Evolutionary conservation across 805 yeast genomes (phyloP).

Genomic region (Helenozyma baotianmanensis): DNA sequence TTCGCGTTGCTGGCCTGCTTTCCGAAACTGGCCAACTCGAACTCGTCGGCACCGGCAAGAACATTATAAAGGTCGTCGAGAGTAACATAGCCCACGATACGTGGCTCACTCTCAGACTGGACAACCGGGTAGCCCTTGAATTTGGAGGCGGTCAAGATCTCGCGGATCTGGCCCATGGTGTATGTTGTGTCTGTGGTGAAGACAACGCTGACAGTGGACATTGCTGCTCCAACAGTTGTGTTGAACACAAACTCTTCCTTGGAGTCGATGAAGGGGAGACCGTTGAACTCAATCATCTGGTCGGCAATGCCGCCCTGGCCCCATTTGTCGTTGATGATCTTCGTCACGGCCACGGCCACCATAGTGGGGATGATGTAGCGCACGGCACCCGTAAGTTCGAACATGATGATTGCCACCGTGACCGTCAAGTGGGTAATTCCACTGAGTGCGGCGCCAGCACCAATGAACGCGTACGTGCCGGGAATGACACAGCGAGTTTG

Average conservation of each 20-base stretch:
- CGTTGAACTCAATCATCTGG: constrained; percentile 85
- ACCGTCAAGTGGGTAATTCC: constrained; percentile 93
- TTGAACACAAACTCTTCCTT: constrained; percentile 61
- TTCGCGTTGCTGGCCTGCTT: constrained; percentile 7
- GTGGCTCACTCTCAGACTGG: constrained; percentile 29
- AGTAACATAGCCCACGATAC: constrained; percentile 43
- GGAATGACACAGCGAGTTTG: constrained; percentile 68
- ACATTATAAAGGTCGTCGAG: constrained; percentile 36
- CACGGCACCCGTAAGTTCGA: constrained; percentile 93
- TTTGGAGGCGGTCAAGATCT: constrained; percentile 27
- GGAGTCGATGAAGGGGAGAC: constrained; percentile 73
- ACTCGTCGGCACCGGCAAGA: constrained; percentile 13
- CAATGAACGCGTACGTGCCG: constrained; percentile 92
- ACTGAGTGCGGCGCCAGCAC: constrained; percentile 92
- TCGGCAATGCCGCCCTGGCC: constrained; percentile 91
- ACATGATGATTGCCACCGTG: constrained; percentile 92
- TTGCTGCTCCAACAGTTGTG: constrained; percentile 50
- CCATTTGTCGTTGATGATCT: constrained; percentile 68
- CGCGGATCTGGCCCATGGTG: constrained; percentile 28
- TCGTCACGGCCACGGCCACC: constrained; percentile 90
- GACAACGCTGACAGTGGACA: constrained; percentile 44
- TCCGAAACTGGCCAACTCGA: neutral
- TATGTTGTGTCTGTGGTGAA: constrained; percentile 32
- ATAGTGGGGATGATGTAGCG: constrained; percentile 90
- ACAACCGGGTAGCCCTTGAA: constrained; percentile 55